Evolutionary conservation across 1,284 basidiomycete genomes (phyloP), one percentile per base, ranked within the genome.

Genomic region (Earliella scabrosa): DNA sequence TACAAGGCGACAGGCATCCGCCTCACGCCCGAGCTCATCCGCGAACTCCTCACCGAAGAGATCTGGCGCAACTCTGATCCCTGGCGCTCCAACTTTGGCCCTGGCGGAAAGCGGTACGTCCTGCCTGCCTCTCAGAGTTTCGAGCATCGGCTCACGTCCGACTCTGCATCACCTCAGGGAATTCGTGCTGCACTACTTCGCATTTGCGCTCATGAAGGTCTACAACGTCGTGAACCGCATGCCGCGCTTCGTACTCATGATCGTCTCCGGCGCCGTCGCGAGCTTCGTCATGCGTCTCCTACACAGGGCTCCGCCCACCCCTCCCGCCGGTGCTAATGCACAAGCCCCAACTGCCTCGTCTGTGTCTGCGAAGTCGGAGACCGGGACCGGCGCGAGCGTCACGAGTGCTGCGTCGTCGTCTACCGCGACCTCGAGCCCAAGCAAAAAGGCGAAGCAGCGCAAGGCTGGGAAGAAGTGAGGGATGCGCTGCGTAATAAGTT

Each of bases 81-180:
- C 0, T 93, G 90, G 90, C 71, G 71, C 14, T 76, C 83, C 9
- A 66, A 75, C 20, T 92, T 82, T 58, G 80, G 82, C 13, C 90
- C 91, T 16, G 90, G 90, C 39, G 90, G 90, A 48, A 78, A 77
- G 52, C 80, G 82, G 90, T 90, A 66, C n/a, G 80, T 72, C 29
- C 61, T 21, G 54, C 23, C 41, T 48, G 36, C 29, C 3, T 13
- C 50, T 45, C 45, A 3, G 1, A 2, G 23, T 9, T 8, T 11
- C 2, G 10, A 18, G 18, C 26, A 9, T 27, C 2, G n/a, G 31
- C 44, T 41, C 44, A 56, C 21, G 26, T 41, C 11, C 27, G 32
- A 21, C 35, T 39, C n/a, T n/a, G n/a, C n/a, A n/a, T n/a, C n/a
- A n/a, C n/a, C 13, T 26, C 63, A 92, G 90, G 47, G 90, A 92